A percentile compares a stretch with the other conserved stretches of the same genome.
Conservation (phyloP, 768 basidiomycete genomes). For the Boletus bicolor region DNA sequence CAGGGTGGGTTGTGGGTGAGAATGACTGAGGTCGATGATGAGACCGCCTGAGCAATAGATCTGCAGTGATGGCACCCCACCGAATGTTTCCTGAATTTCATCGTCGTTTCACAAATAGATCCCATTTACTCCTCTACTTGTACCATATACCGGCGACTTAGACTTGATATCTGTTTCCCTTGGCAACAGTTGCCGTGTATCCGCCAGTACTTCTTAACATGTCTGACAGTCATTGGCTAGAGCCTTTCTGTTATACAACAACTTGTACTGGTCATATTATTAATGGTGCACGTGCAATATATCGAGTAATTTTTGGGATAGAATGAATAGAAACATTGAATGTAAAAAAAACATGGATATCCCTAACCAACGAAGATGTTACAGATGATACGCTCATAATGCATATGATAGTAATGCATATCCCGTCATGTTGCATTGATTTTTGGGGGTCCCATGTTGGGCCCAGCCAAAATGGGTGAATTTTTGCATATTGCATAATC, state of each 20-base stretch:
- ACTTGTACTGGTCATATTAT: neutral
- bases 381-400: too few relatives aligned
- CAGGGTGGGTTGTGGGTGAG: conserved; percentile 57
- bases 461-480: too few relatives aligned
- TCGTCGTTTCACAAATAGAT: neutral
- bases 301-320: neutral
- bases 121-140: neutral
- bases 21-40: conserved; percentile 25
- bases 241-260: neutral
- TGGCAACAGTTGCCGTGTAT: neutral
- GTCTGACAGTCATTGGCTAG: neutral
- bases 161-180: too few relatives aligned
- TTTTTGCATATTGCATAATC: too few relatives aligned
- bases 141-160: neutral
- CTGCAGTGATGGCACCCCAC: too few relatives aligned
- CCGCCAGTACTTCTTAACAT: neutral
- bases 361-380: too few relatives aligned
- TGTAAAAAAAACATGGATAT: neutral
- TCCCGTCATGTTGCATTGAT: too few relatives aligned
- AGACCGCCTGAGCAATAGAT: neutral
- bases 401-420: too few relatives aligned
- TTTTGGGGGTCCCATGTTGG: too few relatives aligned
- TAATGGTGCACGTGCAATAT: neutral
- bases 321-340: neutral
- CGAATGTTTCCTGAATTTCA: neutral